Percentiles rank a stretch among this genome's conserved stretches.
Evolutionary conservation across 768 basidiomycete species (phyloP).

Genomic region (Neoboletus brunneissimus): DNA sequence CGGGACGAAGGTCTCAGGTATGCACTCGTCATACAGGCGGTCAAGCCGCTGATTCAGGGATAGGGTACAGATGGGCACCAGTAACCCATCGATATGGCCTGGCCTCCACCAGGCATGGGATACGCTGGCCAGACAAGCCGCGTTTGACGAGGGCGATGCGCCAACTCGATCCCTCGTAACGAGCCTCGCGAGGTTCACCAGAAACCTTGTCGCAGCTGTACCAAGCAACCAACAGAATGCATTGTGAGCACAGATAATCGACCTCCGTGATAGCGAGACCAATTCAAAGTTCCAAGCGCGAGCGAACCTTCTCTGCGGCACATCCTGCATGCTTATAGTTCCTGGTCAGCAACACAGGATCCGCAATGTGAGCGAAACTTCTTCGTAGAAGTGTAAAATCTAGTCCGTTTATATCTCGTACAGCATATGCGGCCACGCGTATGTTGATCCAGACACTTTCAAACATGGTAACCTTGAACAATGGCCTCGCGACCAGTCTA

Average conservation of each 20-base stretch:
- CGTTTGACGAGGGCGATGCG: slow-evolving; percentile 31
- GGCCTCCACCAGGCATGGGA: slow-evolving; percentile 57
- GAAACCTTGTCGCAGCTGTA: slow-evolving; percentile 79
- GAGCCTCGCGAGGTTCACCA: slow-evolving; percentile 71
- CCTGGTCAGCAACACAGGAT: slow-evolving; percentile 70
- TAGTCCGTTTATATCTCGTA: not conserved
- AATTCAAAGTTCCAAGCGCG: slow-evolving; percentile 42
- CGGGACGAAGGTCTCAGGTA: slow-evolving; percentile 39
- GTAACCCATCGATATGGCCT: slow-evolving; percentile 52
- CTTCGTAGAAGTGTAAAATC: not conserved
- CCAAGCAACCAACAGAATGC: slow-evolving; percentile 67
- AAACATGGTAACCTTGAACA: slow-evolving; percentile 79
- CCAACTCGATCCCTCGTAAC: slow-evolving; percentile 41
- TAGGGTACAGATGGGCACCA: slow-evolving; percentile 37
- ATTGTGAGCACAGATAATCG: slow-evolving; percentile 51
- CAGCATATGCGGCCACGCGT: slow-evolving; percentile 63
- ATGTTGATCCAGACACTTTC: slow-evolving; percentile 76
- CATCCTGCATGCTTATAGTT: slow-evolving; percentile 70
- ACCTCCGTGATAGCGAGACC: not conserved
- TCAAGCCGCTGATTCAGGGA: not conserved
- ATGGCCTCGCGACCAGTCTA: slow-evolving; percentile 48
- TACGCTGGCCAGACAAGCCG: slow-evolving; percentile 32
- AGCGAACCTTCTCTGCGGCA: slow-evolving; percentile 69
- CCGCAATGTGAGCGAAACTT: slow-evolving; percentile 44
- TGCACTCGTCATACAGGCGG: not conserved